Base-by-base conservation (phyloP, 164 flowering plant species). In the Sextonia rubra region DNA sequence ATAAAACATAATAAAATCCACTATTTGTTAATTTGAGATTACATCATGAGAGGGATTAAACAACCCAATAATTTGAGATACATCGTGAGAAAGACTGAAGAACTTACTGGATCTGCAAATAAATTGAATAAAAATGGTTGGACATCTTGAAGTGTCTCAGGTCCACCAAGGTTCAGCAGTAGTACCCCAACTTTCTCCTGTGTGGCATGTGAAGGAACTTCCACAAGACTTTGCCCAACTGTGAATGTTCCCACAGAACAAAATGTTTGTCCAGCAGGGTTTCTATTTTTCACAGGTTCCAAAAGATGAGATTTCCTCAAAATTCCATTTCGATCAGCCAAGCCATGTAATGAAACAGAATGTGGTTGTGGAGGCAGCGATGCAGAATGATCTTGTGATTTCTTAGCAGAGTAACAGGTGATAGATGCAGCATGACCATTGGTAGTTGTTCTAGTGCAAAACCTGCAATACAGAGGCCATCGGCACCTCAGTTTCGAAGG, bases 41-140 rank as follows among this genome's bases (percentile, higher is more conserved):
- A 37, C 44, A 37, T 37, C 44, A 37, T 37, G 11, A 37, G 11
- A 37, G 44, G 23, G 37, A 30, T 17, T 65, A 1, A 22, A n/a
- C 18, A 23, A 20, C 44, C 11, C 17, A 66, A 20, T 37, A 66
- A 37, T 29, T 66, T 44, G 27, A 66, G 52, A 64, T 30, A 30
- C 15, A 20, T n/a, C 26, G 20, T 26, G 61, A 18, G 62, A 49
- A 65, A 47, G 56, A 44, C n/a, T 32, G 3, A 63, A 5, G 4
- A 49, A 77, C 92, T 69, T 89, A 96, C 99, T 9, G 99, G 99
- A 75, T 96, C 99, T 12, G 97, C 98, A 85, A 96, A 96, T 74
- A 96, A 82, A 74, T 93, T 96, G 85, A 74, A 96, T 81, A 96
- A 74, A 77, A 96, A 96, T 7, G 98, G 98, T 75, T 93, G 98